phyloP scores from a whole-genome alignment of 306 rosid genomes.

The Ormosia semicastrata region DNA sequence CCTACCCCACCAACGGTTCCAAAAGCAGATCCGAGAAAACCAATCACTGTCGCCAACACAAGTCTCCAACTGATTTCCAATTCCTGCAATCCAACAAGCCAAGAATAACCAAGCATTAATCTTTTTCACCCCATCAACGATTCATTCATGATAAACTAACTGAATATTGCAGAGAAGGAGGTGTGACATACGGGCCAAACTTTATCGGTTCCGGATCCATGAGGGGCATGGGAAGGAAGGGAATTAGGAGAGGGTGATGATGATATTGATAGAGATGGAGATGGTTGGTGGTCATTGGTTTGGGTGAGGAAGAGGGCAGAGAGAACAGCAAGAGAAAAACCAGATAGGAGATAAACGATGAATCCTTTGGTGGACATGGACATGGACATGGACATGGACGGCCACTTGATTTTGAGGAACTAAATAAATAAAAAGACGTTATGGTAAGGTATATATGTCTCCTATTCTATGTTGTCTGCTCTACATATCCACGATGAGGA shows the following conservation, averaged over 20 bases:
- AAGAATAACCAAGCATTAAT: slow-evolving; percentile 13
- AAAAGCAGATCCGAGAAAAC: slow-evolving; percentile 83
- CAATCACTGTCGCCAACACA: slow-evolving; percentile 62
- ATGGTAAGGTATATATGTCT: neutral
- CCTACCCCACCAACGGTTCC: slow-evolving; percentile 94
- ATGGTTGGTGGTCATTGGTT: neutral
- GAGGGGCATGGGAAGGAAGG: neutral
- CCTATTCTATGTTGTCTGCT: neutral
- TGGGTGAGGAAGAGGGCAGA: slow-evolving; percentile 44
- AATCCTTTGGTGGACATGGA: slow-evolving; percentile 51
- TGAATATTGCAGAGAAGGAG: neutral
- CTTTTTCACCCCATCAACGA: neutral
- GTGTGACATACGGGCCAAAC: slow-evolving; percentile 65
- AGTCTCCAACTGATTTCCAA: slow-evolving; percentile 61
- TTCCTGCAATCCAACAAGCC: slow-evolving; percentile 42
- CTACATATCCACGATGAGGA: neutral
- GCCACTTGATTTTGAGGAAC: slow-evolving; percentile 5
- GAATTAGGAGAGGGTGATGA: slow-evolving; percentile 21
- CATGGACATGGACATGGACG: slow-evolving; percentile 47
- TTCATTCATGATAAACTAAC: neutral
- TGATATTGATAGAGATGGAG: neutral
- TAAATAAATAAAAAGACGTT: neutral
- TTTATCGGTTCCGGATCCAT: slow-evolving; percentile 28
- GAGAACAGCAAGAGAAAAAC: slow-evolving; percentile 55
- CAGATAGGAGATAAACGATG: slow-evolving; percentile 53